Evolutionary conservation across 169 alveolate species (phyloP), one percentile per base, ranked within the genome.

Genomic region (Eimeria zaria): DNA sequence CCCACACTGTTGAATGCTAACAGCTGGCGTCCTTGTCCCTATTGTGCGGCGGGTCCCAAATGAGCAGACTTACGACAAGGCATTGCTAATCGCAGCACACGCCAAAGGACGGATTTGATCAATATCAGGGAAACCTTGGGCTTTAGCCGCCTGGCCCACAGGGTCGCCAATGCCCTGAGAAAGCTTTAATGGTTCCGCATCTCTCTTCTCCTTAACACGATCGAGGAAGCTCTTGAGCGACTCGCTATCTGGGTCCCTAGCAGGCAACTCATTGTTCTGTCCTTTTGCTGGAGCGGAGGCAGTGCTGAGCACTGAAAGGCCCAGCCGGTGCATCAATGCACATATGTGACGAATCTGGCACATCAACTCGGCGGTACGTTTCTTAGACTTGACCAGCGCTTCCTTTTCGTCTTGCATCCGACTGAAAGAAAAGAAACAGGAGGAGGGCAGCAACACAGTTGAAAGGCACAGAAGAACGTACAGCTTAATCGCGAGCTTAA

Each of bases 401-500:
- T 91, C 96, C 73, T 91, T 83, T 69, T 91, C 96, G 41, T 83
- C 81, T 62, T 91, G 73, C 91, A 91, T 76, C 27, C 96, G 96
- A 48, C 96, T 91, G 91, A 8, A 18, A 48, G 41, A 8, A 41
- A 44, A 24, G 69, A 58, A 36, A 55, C 8, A 9, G 12, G 51
- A 55, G 44, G 33, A 30, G 73, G 5, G 41, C 27, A 53, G 7
- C 30, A 27, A 36, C 53, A 4, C 44, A 81, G 27, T 81, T 20
- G 9, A 46, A 33, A 11, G 14, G 46, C 51, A 36, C n/a, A 33
- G 18, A 27, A 36, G 51, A 0, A 14, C 11, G 24, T 51, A 30
- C 46, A n/a, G n/a, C n/a, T n/a, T n/a, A n/a, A n/a, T n/a, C n/a
- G n/a, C n/a, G n/a, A 5, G 80, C 80, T 5, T 30, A 69, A 3